Evolutionary conservation across 192 early-diverging fungal species (phyloP), one percentile per base, ranked within the genome.

Genomic region (Podila verticillata): DNA sequence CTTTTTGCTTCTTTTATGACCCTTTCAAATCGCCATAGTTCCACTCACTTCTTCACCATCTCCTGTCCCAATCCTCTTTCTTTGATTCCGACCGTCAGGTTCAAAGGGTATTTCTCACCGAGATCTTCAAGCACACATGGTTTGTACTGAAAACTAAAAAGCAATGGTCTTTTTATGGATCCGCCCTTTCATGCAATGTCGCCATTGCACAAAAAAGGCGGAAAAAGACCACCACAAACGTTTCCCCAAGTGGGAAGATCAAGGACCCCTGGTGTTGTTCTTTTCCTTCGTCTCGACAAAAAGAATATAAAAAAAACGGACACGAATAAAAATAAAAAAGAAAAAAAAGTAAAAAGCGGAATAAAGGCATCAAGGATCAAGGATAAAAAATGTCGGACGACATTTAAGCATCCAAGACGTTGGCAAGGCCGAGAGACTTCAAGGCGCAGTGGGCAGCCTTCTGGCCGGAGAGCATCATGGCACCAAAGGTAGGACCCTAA

Each of bases 401-500:
- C 35, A n/a, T 39, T 72, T 44, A 59, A 67, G 58, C 35, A 22
- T 56, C 49, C 57, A 72, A 71, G 51, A 79, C 56, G 34, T 77
- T 68, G 54, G 77, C 71, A 5, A 82, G 75, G 20, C 75, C 81
- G 26, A 85, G 81, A 13, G 84, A 85, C 65, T 77, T 77, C 39
- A 89, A 75, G 54, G 89, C 90, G 62, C 86, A 84, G 63, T 89
- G 82, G 60, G 89, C 91, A 30, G 91, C 92, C 86, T 93, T 93
- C 70, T 87, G 84, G 28, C 92, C 92, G 63, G 85, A 87, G 9
- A 86, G 73, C 66, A 93, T 82, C 92, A 93, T 93, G 22, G 90
- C 90, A 65, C 85, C 83, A 70, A 84, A 85, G 31, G 74, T 75
- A 30, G 83, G 82, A 36, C 85, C 78, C 86, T 84, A 84, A 54